phyloP scores from a whole-genome alignment of 306 rosid genomes.

The Gynostemma pentaphyllum region DNA sequence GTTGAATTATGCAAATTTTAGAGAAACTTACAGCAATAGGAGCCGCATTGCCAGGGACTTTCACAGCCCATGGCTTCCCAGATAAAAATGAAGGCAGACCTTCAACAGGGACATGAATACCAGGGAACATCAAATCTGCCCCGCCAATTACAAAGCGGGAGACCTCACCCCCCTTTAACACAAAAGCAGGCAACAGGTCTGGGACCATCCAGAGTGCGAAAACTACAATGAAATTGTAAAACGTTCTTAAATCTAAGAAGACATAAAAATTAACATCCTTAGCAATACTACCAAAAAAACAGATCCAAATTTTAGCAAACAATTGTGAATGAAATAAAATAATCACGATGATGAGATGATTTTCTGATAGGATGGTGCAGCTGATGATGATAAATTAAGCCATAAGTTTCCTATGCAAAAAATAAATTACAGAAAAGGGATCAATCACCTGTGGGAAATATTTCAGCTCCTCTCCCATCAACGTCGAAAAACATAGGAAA shows the following conservation, averaged over 20 bases:
- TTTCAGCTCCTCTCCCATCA: constrained; percentile 74
- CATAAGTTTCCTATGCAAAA: background rate
- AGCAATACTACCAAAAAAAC: too few relatives aligned
- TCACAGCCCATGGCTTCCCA: constrained; percentile 77
- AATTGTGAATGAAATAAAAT: background rate
- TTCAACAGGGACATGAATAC: constrained; percentile 64
- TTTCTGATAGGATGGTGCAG: too few relatives aligned
- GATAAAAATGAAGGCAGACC: constrained; percentile 70
- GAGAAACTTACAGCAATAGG: constrained; percentile 63
- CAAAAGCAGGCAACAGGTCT: constrained; percentile 65
- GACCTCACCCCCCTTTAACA: constrained; percentile 82
- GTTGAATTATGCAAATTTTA: background rate
- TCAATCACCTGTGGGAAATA: constrained; percentile 64
- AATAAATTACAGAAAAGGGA: background rate
- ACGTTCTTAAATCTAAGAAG: background rate
- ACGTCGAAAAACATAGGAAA: constrained; percentile 70
- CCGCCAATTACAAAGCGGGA: constrained; percentile 78
- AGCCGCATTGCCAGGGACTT: constrained; percentile 91
- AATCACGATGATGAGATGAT: too few relatives aligned
- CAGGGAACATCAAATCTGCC: constrained; percentile 97
- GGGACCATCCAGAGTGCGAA: constrained; percentile 91
- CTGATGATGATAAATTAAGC: background rate
- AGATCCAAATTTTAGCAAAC: background rate
- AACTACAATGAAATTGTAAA: constrained; percentile 29
- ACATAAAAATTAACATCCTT: background rate